Conservation (phyloP, 2,329 filamentous ascomycete species). For the Curvularia spicifera region DNA sequence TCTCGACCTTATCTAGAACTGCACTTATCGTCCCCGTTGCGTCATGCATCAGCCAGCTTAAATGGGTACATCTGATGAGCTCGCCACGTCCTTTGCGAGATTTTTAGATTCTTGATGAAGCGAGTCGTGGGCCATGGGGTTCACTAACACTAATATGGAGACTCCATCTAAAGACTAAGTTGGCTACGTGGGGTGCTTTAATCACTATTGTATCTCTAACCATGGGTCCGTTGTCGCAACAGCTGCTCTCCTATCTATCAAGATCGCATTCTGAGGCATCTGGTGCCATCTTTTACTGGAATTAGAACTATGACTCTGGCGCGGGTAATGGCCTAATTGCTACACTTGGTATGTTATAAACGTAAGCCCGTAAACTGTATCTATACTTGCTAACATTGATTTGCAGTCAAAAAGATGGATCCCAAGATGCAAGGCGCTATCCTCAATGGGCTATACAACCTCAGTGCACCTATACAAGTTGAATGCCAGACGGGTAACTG, state of each 20-base stretch:
- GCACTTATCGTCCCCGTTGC: slow-evolving; percentile 37
- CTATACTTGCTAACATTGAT: not conserved
- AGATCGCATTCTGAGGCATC: not conserved
- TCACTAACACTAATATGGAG: slow-evolving; percentile 8
- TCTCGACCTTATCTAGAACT: slow-evolving; percentile 29
- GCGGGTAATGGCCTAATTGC: not conserved
- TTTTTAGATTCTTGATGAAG: slow-evolving; percentile 36
- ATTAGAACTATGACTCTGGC: not conserved
- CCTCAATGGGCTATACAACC: slow-evolving; percentile 6
- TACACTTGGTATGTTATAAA: not conserved
- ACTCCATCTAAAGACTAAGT: slow-evolving; percentile 5
- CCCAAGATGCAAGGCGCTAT: slow-evolving; percentile 10
- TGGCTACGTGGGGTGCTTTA: slow-evolving; percentile 6
- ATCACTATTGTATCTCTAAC: slow-evolving; percentile 9
- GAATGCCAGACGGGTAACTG: slow-evolving; percentile 10
- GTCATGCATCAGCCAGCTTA: slow-evolving; percentile 40
- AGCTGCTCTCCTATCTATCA: slow-evolving; percentile 8
- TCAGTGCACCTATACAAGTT: slow-evolving; percentile 5
- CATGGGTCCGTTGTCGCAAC: slow-evolving; percentile 8
- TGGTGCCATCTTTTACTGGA: slow-evolving; percentile 1
- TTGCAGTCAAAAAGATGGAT: not conserved
- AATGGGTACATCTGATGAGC: slow-evolving; percentile 34
- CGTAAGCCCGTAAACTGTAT: not conserved
- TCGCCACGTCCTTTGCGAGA: slow-evolving; percentile 24
- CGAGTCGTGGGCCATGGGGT: slow-evolving; percentile 35